These are phyloP conservation scores for Toxoplasma gondii DNA, from an alignment of 169 alveolate species.

Conservation along the genomic window DNA sequence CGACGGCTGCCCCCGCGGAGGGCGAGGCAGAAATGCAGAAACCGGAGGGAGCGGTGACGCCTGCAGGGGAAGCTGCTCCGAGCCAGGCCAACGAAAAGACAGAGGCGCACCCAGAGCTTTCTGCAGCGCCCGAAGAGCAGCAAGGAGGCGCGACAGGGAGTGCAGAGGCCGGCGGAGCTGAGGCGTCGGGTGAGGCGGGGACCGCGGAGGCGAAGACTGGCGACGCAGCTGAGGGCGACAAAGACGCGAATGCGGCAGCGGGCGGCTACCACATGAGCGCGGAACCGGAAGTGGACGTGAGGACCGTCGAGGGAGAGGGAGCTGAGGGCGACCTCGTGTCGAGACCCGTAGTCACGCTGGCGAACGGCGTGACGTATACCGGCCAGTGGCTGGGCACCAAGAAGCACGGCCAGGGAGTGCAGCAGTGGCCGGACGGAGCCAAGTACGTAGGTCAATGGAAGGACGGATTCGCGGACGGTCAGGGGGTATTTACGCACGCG, in stretches of 20 bases:
- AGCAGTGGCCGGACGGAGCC: slow-evolving; percentile 82
- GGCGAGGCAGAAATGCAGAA: neutral
- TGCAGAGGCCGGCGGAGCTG: slow-evolving; percentile 15
- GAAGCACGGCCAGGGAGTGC: slow-evolving; percentile 83
- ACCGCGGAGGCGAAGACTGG: neutral
- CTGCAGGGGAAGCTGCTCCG: neutral
- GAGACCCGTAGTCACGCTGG: slow-evolving; percentile 45
- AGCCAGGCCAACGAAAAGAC: neutral
- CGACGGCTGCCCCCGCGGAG: neutral
- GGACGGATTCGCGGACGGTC: slow-evolving; percentile 85
- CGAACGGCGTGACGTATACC: slow-evolving; percentile 68
- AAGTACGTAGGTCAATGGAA: slow-evolving; percentile 81
- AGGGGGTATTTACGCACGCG: slow-evolving; percentile 85
- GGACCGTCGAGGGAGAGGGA: neutral
- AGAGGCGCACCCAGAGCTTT: neutral
- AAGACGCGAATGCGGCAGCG: neutral
- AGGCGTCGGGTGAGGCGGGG: neutral
- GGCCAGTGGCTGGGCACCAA: slow-evolving; percentile 77
- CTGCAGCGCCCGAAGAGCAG: neutral
- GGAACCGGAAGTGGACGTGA: neutral
- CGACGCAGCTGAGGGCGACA: neutral
- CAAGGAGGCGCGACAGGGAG: slow-evolving; percentile 1
- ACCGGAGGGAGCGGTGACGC: neutral
- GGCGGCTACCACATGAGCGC: slow-evolving; percentile 1
- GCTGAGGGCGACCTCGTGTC: slow-evolving; percentile 46